These are phyloP conservation scores for Fusarium hostae DNA, from an alignment of 2,329 filamentous ascomycete genomes.

Conservation along the genomic window DNA sequence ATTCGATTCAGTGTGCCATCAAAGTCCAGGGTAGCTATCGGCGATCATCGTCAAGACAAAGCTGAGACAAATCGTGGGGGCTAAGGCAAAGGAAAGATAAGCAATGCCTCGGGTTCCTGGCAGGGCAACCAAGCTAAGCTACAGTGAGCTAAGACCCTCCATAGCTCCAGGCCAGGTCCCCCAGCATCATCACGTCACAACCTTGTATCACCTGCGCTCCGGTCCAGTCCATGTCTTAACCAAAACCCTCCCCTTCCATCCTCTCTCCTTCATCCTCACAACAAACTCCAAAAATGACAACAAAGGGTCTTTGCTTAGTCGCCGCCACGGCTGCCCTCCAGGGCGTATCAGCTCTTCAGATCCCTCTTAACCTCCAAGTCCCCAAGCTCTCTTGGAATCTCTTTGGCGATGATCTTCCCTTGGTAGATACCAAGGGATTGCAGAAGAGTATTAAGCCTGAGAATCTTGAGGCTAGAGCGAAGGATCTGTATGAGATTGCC, in stretches of 20 bases:
- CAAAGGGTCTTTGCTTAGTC: slow-evolving; percentile 41
- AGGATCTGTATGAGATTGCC: slow-evolving; percentile 71
- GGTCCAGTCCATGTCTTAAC: not conserved
- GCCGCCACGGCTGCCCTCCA: slow-evolving; percentile 45
- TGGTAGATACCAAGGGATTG: slow-evolving; percentile 65
- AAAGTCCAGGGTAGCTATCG: slow-evolving; percentile 3
- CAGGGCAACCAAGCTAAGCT: slow-evolving; percentile 34
- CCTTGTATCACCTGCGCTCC: slow-evolving; percentile 33
- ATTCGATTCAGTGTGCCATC: not conserved
- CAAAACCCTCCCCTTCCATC: slow-evolving; percentile 22
- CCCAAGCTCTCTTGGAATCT: slow-evolving; percentile 33
- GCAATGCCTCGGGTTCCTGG: slow-evolving; percentile 38
- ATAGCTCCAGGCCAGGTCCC: slow-evolving; percentile 3
- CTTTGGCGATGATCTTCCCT: slow-evolving; percentile 46
- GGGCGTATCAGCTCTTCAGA: slow-evolving; percentile 43
- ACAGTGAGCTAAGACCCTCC: not conserved
- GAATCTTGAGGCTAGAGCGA: slow-evolving; percentile 68
- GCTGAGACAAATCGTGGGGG: slow-evolving; percentile 12
- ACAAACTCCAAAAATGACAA: slow-evolving; percentile 32
- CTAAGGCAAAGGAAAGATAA: slow-evolving; percentile 32
- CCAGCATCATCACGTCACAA: slow-evolving; percentile 35
- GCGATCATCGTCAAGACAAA: slow-evolving; percentile 6
- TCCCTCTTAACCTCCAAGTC: slow-evolving; percentile 35
- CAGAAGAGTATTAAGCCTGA: slow-evolving; percentile 66
- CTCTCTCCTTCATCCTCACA: not conserved